A percentile compares a stretch with the other conserved stretches of the same genome.
phyloP scores from a whole-genome alignment of 2,329 filamentous ascomycete species.

The Rhynchosporium agropyri region DNA sequence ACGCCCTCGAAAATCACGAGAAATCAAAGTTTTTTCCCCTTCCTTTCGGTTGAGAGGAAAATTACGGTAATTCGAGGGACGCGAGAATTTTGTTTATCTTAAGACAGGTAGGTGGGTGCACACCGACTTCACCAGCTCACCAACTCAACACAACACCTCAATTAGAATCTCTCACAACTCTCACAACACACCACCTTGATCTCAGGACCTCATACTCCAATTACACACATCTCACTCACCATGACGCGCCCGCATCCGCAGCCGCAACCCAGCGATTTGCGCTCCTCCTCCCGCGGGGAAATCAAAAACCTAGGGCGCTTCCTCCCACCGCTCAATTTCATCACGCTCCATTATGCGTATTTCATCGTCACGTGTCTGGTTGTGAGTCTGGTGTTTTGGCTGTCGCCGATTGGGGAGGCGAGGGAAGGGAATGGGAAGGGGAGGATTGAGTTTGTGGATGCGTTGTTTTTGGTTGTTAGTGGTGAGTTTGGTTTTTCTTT shows the following conservation, averaged over 20 bases:
- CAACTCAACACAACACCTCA: too few species aligned
- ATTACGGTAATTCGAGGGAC: too few species aligned
- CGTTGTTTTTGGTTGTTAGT: slow-evolving; percentile 44
- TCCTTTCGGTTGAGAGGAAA: too few species aligned
- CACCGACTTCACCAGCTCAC: too few species aligned
- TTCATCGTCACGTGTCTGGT: slow-evolving; percentile 60
- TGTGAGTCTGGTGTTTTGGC: slow-evolving; percentile 63
- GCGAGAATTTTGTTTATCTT: too few species aligned
- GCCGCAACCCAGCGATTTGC: background rate
- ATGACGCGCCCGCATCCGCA: background rate
- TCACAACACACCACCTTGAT: too few species aligned
- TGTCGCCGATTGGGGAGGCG: slow-evolving; percentile 46
- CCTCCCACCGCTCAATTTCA: slow-evolving; percentile 53
- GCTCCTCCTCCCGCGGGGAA: background rate
- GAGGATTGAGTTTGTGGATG: slow-evolving; percentile 62
- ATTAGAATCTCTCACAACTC: too few species aligned
- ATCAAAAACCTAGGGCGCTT: background rate
- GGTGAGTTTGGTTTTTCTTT: background rate
- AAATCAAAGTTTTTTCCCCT: too few species aligned
- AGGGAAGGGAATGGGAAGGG: slow-evolving; percentile 46
- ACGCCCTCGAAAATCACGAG: too few species aligned
- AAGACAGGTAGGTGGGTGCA: too few species aligned
- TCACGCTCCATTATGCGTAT: slow-evolving; percentile 68
- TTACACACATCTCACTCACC: too few species aligned
- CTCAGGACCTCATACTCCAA: too few species aligned